Base-by-base conservation (phyloP, 371 early-diverging fungal species). In the Zychaea mexicana region DNA sequence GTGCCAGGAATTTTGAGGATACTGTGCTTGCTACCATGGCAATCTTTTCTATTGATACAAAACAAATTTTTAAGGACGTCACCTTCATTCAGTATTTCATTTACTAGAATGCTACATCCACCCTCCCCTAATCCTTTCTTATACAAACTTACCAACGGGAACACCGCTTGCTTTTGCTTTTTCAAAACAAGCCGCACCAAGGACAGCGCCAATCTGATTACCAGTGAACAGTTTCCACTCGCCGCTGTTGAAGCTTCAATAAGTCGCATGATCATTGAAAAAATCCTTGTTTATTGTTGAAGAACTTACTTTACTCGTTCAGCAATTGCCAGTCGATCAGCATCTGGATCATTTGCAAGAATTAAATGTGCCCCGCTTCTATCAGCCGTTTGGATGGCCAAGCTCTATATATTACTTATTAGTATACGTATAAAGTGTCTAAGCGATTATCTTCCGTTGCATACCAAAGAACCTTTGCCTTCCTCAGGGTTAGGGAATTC, bases 261-360 rank as follows among this genome's bases (percentile, higher is more conserved):
- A 59, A 22, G 15, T 42, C 1, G 22, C 27, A 42, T 15, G 31
- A 30, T 19, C 13, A 61, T 1, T 0, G 0, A 52, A n/a, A 22
- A 28, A 32, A 8, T 15, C 10, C 46, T 9, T n/a, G 8, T 36
- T 9, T 0, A 30, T 60, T 12, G n/a, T n/a, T n/a, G n/a, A n/a
- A n/a, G 22, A 56, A 27, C 63, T 46, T 76, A 77, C 81, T 81
- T 57, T 64, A 84, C 86, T 71, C 85, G 84, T 78, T 97, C 96
- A 39, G 96, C 95, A 36, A 90, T 89, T 2, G 96, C 94, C 46
- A 98, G 85, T 28, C 98, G 87, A 74, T 98, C 98, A n/a, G 96
- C 98, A 78, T 98, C 98, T 2, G 98, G 98, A 70, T 98, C 98
- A 73, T 96, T 98, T n/a, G 98, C 97, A 32, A 98, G 72, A n/a